Evolutionary conservation across 192 early-diverging fungal species (phyloP).

Genomic region (Obelidium mucronatum): DNA sequence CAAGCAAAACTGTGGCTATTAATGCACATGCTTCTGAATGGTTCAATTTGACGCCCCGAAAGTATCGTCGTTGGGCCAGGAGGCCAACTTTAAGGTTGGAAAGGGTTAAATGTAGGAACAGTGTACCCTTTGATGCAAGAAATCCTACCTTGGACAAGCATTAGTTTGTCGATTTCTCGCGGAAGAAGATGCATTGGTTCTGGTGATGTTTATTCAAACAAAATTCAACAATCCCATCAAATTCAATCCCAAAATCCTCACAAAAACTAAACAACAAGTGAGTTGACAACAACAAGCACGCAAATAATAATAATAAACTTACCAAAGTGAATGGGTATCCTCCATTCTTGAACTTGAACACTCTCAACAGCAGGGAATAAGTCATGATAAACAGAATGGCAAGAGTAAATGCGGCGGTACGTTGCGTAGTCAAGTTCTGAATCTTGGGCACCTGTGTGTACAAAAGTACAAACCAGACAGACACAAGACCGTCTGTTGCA

Average conservation of each 20-base stretch:
- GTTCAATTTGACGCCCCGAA: conserved; percentile 89
- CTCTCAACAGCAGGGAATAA: conserved; percentile 66
- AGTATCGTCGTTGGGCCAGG: conserved; percentile 90
- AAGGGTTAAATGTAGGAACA: neutral
- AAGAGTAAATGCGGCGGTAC: conserved; percentile 63
- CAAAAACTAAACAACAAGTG: neutral
- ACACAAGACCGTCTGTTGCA: conserved; percentile 64
- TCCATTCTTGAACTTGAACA: conserved; percentile 77
- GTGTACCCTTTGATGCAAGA: neutral
- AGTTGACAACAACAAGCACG: neutral
- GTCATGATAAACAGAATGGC: conserved; percentile 68
- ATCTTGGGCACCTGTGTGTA: conserved; percentile 61
- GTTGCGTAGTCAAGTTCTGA: conserved; percentile 60
- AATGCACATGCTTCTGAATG: conserved; percentile 86
- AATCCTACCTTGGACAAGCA: conserved; percentile 68
- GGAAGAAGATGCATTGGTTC: conserved; percentile 83
- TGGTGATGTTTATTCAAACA: too few relatives aligned
- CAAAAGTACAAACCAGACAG: conserved; percentile 62
- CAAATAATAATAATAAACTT: neutral
- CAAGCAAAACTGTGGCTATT: conserved; percentile 85
- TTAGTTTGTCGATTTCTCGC: conserved; percentile 93
- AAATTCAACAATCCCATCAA: neutral
- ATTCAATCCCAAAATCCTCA: neutral
- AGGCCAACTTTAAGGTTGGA: conserved; percentile 60
- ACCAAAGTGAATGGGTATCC: conserved; percentile 68